These are phyloP conservation scores for Gaeumannomyces sp. DNA, from an alignment of 2,329 filamentous ascomycete genomes.

Conservation along the genomic window DNA sequence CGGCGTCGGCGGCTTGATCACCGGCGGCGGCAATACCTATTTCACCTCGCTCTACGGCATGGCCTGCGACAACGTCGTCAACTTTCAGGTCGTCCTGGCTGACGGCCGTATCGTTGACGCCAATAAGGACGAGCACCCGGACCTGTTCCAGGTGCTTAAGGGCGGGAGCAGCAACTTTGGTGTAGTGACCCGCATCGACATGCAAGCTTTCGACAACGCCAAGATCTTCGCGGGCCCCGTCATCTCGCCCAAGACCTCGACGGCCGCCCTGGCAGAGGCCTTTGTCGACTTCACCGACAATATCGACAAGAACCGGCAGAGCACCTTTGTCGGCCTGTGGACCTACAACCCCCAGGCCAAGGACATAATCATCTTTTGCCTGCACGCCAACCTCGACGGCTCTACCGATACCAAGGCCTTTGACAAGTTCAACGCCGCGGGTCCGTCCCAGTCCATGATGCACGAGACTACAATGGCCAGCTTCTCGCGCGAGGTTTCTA, in stretches of 20 bases:
- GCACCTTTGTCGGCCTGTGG: conserved; percentile 13
- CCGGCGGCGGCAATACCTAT: conserved; percentile 31
- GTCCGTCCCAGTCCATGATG: neutral
- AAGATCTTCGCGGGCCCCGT: conserved; percentile 4
- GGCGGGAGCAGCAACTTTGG: conserved; percentile 38
- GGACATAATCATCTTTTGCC: conserved; percentile 1
- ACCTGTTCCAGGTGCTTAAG: conserved; percentile 35
- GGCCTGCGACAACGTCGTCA: conserved; percentile 30
- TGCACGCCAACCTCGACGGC: neutral
- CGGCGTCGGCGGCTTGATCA: conserved; percentile 28
- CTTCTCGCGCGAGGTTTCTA: neutral
- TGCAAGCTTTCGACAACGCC: conserved; percentile 10
- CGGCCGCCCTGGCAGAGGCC: conserved; percentile 12
- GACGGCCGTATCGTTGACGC: conserved; percentile 31
- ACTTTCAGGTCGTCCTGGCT: conserved; percentile 34
- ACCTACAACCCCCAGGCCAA: conserved; percentile 5
- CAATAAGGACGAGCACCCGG: conserved; percentile 24
- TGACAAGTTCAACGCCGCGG: neutral
- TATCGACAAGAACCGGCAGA: conserved; percentile 13
- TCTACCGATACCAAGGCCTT: neutral
- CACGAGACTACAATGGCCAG: neutral
- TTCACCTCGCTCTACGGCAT: conserved; percentile 24
- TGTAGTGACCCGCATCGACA: conserved; percentile 17
- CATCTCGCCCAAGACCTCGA: neutral
- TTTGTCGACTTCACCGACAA: conserved; percentile 15